Evolutionary conservation across 345 rosid species (phyloP), one percentile per base, ranked within the genome.

Genomic region (Bretschneidera sinensis): DNA sequence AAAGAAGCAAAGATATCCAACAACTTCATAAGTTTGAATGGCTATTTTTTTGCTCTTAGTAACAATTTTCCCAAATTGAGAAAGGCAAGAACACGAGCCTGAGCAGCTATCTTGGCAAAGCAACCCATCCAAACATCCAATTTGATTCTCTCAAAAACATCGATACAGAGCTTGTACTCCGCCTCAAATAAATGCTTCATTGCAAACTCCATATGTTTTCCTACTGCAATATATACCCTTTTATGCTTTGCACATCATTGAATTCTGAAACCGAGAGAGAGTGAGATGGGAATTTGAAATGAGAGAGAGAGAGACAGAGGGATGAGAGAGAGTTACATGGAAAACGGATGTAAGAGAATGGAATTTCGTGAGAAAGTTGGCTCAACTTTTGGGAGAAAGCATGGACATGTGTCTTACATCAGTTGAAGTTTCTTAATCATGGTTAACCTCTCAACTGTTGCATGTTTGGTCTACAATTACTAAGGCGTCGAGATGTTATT

Each of bases 181-280:
- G 92, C 99, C 76, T 95, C 99, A 43, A 95, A 86, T 74, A 95
- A 73, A 79, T 91, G 96, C 76, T 95, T 95, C 55, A 95, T 97
- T 0, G 99, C 99, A 79, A 95, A 95, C 83, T 91, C 99, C 74
- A 95, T 76, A 88, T 95, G 97, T 65, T 70, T 88, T 23, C 97
- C 99, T 97, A 95, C 61, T 85, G 91, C 10, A 81, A 84, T 35
- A 95, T 85, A 63, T 88, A 85, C 8, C 78, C 83, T 62, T 94
- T 96, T 64, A 95, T 94, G 75, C 88, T 83, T 77, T 91, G 97
- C 64, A 88, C 96, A 58, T 88, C 81, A 43, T 85, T 88, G 76
- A 83, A 91, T 72, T 95, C 95, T 11, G 95, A 77, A 55, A 86
- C 71, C 0, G 99, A 88, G 61, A 91, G n/a, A n/a, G n/a, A n/a